Evolutionary conservation across 164 flowering plant species (phyloP), one percentile per base, ranked within the genome.

Genomic region (Brasenia schreberi): DNA sequence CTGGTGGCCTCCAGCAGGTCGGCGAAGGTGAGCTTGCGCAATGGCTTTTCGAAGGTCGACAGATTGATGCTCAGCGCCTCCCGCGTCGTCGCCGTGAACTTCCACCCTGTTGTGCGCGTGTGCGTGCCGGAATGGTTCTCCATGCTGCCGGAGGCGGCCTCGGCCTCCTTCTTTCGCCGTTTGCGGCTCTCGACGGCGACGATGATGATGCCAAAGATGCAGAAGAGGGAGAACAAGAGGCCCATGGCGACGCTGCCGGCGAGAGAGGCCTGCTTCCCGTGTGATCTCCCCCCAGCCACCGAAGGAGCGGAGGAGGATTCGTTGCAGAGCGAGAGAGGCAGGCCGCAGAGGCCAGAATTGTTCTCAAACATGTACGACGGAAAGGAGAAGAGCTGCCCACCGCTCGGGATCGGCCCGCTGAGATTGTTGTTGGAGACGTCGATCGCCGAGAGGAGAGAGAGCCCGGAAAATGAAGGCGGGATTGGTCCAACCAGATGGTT

Each of bases 1-100:
- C 87, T 86, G 3, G 99, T 95, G 67, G 97, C 99, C 64, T 87
- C 97, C 17, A 90, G 85, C 60, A 95, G 90, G 74, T 95, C 97
- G 0, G 92, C 97, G 69, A 92, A 88, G 0, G 97, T 92, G 67
- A 91, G 96, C 79, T 92, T 95, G 63, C 86, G 72, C 5, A 95
- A 85, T 12, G 97, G 97, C 79, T 90, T 91, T 69, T 92, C 99
- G 60, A 95, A 95, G 10, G 97, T 75, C 42, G 92, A 80, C 14
- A 92, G 88, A 67, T 87, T 92, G 68, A 92, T 95, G 81, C 97
- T 92, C 61, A 88, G 68, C 0, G 93, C 97, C 61, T 91, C 97
- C 0, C 84, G 81, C 0, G 85, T 79, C 0, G 85, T 79, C 43
- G 96, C 81, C 0, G 86, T 86, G 5, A 82, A 74, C 79, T 83